Evolutionary conservation across 805 yeast species (phyloP), one percentile per base, ranked within the genome.

Genomic region (Saccharomyces kudriavzevii): DNA sequence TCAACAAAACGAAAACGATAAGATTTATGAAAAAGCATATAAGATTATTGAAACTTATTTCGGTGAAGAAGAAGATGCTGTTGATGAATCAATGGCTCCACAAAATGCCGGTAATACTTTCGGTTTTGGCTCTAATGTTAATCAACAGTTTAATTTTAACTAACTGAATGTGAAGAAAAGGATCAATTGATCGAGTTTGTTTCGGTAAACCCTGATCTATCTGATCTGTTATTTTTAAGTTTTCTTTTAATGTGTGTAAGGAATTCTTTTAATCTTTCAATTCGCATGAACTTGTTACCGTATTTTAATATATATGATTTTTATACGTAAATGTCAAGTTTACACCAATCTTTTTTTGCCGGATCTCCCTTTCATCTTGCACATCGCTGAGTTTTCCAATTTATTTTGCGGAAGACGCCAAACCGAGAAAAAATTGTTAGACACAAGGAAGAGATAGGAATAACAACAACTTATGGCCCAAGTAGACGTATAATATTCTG

Each of bases 1-100:
- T 70, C 99, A 94, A 78, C 82, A 80, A 69, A 90, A 89, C 74
- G 88, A 84, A 66, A 94, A 92, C 73, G 95, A 92, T 69, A 88
- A 85, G 68, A 88, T 94, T 66, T 94, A 94, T 73, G 82, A 87
- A 69, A 91, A 90, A 75, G 95, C 98, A 31, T 94, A 81, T 75
- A 77, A 77, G 60, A 89, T 94, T 66, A 90, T 94, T 71, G 96
- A 89, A 67, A 89, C 87, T 62, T 94, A 89, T 74, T 94, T 94
- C 74, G 78, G 85, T 52, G 95, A 85, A 52, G 96, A 87, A 49
- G 96, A 87, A 48, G 83, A 74, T 49, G 78, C 73, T 45, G 82
- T 80, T 53, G 96, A 81, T 52, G 95, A 87, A 63, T 87, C 84
- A 45, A 77, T 88, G 73, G 87, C 85, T 58, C 92, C 92, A 43